phyloP scores from a whole-genome alignment of 495 filamentous ascomycete species.

The Penicillium chermesinum region DNA sequence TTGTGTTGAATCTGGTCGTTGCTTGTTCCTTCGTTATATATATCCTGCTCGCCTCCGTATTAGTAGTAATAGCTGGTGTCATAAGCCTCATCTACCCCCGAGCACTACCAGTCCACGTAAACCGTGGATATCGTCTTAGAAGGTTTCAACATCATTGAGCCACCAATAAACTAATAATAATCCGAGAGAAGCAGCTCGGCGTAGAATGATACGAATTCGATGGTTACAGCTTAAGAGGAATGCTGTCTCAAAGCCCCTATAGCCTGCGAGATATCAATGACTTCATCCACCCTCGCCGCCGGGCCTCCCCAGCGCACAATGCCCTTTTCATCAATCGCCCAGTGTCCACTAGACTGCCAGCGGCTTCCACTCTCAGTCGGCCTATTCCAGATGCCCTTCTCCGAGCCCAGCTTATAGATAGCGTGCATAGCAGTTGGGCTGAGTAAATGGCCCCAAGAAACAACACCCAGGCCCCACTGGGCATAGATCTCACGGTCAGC shows the following conservation, averaged over 20 bases:
- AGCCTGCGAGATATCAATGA: conserved; percentile 1
- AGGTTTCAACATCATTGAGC: no score
- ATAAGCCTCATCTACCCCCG: no score
- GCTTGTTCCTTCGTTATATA: no score
- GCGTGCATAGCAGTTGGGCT: neutral
- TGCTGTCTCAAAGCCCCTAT: neutral
- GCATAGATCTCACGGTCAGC: conserved; percentile 12
- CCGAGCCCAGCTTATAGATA: conserved; percentile 4
- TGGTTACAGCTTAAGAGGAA: no score
- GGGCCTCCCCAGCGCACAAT: conserved; percentile 8
- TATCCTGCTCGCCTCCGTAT: no score
- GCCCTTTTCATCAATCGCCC: conserved; percentile 4
- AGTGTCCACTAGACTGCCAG: conserved; percentile 8
- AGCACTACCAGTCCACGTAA: no score
- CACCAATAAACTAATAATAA: no score
- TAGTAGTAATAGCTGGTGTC: no score
- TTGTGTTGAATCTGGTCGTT: no score
- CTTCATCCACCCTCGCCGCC: conserved; percentile 1
- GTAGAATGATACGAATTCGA: no score
- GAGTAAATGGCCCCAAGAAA: conserved; percentile 11
- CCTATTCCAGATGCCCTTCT: conserved; percentile 9
- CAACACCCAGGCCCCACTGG: conserved; percentile 11
- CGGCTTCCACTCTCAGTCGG: conserved; percentile 11
- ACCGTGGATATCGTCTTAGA: no score
- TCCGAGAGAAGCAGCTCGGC: no score